Evolutionary conservation across 2,329 filamentous ascomycete genomes (phyloP).

Genomic region (Sphaerulina musiva): DNA sequence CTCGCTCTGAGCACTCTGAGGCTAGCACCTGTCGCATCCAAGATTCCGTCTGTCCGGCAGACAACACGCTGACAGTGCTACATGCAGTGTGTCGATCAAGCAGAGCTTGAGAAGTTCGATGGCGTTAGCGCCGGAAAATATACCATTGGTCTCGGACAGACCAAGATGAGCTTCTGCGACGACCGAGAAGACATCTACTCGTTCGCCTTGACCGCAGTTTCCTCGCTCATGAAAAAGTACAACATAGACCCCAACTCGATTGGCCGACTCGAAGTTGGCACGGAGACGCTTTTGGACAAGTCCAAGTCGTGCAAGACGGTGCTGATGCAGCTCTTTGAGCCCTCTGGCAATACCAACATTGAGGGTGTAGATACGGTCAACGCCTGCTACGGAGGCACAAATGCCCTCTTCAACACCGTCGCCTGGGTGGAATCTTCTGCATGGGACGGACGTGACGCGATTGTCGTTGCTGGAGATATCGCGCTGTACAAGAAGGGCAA

Average conservation of each 20-base stretch:
- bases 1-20: neutral
- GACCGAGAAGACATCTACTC: constrained; percentile 53
- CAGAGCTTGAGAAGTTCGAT: constrained; percentile 51
- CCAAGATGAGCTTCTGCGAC: constrained; percentile 52
- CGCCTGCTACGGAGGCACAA: constrained; percentile 51
- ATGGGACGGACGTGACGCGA: constrained; percentile 48
- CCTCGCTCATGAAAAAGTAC: constrained; percentile 49
- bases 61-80: constrained; percentile 13
- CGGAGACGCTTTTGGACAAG: constrained; percentile 51
- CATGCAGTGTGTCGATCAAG: constrained; percentile 48
- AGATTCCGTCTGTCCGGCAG: too few relatives aligned
- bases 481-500: constrained; percentile 51
- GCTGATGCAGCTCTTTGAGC: constrained; percentile 48
- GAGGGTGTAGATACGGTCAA: constrained; percentile 51
- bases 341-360: constrained; percentile 48
- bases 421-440: constrained; percentile 51
- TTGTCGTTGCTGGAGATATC: constrained; percentile 50
- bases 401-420: constrained; percentile 49
- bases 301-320: constrained; percentile 51
- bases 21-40: too few relatives aligned
- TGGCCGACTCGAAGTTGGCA: constrained; percentile 49
- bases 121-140: constrained; percentile 48
- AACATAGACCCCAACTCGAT: constrained; percentile 47
- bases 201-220: constrained; percentile 46
- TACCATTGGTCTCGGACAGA: constrained; percentile 51